Percentiles rank a stretch among this genome's conserved stretches.
phyloP scores from a whole-genome alignment of 2,329 filamentous ascomycete genomes.

The Aspergillus intermedius region DNA sequence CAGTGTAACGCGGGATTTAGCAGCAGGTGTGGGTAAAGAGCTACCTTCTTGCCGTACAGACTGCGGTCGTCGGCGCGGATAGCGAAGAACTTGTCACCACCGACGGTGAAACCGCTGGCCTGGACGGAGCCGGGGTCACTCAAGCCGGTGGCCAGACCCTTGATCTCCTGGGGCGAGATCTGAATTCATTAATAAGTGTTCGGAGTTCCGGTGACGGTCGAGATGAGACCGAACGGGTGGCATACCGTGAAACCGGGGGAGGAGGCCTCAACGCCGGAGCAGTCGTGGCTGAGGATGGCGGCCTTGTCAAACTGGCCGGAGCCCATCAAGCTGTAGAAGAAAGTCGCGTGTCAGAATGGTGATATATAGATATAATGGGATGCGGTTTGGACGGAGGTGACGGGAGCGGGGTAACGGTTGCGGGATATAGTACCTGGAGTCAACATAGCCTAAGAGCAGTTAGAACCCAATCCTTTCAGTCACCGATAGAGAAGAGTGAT shows the following conservation, averaged over 20 bases:
- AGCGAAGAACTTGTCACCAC: slow-evolving; percentile 70
- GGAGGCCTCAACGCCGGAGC: slow-evolving; percentile 73
- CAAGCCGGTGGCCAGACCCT: slow-evolving; percentile 46
- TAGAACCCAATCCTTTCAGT: slow-evolving; percentile 2
- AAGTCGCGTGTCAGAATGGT: slow-evolving; percentile 6
- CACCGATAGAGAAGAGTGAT: no score
- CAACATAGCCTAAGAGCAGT: slow-evolving; percentile 50
- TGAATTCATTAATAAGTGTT: slow-evolving; percentile 18
- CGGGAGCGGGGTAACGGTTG: slow-evolving; percentile 7
- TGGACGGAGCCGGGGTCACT: slow-evolving; percentile 44
- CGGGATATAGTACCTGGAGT: slow-evolving; percentile 48
- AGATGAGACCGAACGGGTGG: slow-evolving; percentile 7
- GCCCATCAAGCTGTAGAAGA: slow-evolving; percentile 62
- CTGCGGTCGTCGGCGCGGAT: slow-evolving; percentile 69
- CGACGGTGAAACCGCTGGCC: slow-evolving; percentile 67
- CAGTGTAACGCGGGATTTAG: no score
- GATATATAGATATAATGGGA: not conserved
- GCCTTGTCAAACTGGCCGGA: slow-evolving; percentile 74
- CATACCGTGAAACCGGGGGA: slow-evolving; percentile 67
- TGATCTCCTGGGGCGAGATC: slow-evolving; percentile 51
- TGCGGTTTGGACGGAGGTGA: slow-evolving; percentile 5
- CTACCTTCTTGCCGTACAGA: slow-evolving; percentile 80
- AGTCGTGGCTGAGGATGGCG: slow-evolving; percentile 74
- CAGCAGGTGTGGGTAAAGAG: slow-evolving; percentile 13
- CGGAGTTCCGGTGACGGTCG: not conserved